Evolutionary conservation across 495 filamentous ascomycete species (phyloP).

Genomic region (Penicillium macrosclerotiorum): DNA sequence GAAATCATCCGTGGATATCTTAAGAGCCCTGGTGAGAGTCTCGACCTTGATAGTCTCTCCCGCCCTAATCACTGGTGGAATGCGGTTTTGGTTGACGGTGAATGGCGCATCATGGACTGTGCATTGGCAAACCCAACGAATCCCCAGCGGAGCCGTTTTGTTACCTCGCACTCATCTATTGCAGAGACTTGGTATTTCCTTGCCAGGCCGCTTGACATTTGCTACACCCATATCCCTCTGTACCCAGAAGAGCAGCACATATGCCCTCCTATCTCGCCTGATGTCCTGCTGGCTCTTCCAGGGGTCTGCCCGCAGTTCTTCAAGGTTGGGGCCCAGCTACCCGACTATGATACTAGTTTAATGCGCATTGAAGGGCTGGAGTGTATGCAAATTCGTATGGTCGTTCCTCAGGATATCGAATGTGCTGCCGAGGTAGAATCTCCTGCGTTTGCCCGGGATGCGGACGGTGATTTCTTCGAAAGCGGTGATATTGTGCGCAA

Average conservation of each 20-base stretch:
- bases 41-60: constrained; percentile 68
- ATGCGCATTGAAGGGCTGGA: constrained; percentile 86
- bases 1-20: constrained; percentile 86
- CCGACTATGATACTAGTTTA: constrained; percentile 88
- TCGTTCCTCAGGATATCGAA: constrained; percentile 85
- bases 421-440: constrained; percentile 92
- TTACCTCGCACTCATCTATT: constrained; percentile 60
- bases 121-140: constrained; percentile 89
- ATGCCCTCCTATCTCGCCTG: constrained; percentile 79
- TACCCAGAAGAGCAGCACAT: constrained; percentile 86
- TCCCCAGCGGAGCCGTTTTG: constrained; percentile 73
- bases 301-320: constrained; percentile 85
- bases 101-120: constrained; percentile 97
- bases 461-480: constrained; percentile 90
- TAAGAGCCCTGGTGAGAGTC: constrained; percentile 80
- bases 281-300: constrained; percentile 80
- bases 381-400: constrained; percentile 82
- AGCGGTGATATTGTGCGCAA: constrained; percentile 85
- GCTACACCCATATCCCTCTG: constrained; percentile 92
- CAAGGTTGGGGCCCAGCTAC: constrained; percentile 71
- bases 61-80: constrained; percentile 99
- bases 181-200: constrained; percentile 94
- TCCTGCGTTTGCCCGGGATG: constrained; percentile 72
- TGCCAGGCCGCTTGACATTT: constrained; percentile 77
- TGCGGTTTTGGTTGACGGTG: constrained; percentile 84